Evolutionary conservation across 192 early-diverging fungal species (phyloP), one percentile per base, ranked within the genome.

Genomic region (Coemansia sp.): DNA sequence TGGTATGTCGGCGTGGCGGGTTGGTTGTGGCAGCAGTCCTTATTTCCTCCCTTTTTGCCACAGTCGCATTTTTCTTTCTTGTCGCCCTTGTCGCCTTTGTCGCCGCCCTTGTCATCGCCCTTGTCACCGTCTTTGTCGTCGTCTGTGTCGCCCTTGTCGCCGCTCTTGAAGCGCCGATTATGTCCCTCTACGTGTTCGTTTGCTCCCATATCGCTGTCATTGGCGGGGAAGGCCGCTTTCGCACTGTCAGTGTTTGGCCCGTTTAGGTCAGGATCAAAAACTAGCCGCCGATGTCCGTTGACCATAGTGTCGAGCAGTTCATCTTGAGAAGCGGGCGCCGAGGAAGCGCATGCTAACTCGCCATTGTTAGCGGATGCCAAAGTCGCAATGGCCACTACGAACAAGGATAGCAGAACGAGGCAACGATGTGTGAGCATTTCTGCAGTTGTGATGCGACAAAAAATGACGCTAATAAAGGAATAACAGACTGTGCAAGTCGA

Each of bases 1-100:
- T 80, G 78, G 59, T 80, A 80, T n/a, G 78, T 80, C 1, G 78
- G 78, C 5, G 69, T 69, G 32, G 34, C 58, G 10, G 61, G 68
- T 56, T 70, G 48, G 24, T 66, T 45, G 31, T 67, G 42, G 71
- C 60, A 44, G 51, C 68, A 69, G 67, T 44, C 50, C 31, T 67
- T 32, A n/a, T 59, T 45, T 19, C 17, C 41, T 29, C 45, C 59
- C 20, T 66, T 66, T 62, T 71, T 69, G 27, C 55, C 29, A 3
- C 38, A 38, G 10, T 62, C 24, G 55, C 19, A 7, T 27, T 63
- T 46, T 8, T 60, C 60, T 55, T 53, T 42, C 24, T 75, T 60
- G 44, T 38, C 44, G 4, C 44, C 17, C 44, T 17, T 15, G 44
- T 17, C 13, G 2, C 44, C 44, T 5, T 45, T 36, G 36, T 36